Conservation (phyloP, 345 rosid genomes). For the Pseudoturritis turrita region DNA sequence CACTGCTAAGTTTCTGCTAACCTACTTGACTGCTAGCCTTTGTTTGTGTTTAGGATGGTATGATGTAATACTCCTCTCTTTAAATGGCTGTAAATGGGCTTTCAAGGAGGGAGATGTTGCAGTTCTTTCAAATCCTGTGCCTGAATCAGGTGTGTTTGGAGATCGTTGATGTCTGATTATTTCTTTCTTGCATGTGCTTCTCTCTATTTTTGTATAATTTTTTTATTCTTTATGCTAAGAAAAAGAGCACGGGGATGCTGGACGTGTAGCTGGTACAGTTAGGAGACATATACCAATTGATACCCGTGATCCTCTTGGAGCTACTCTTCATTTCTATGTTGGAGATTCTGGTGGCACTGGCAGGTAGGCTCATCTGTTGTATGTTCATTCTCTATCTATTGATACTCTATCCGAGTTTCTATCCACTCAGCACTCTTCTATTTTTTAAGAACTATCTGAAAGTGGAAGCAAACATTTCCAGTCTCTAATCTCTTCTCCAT, state of each 20-base stretch:
- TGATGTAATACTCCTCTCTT: conserved; percentile 75
- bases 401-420: conserved; percentile 1
- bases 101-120: conserved; percentile 99
- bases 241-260: conserved; percentile 66
- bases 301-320: conserved; percentile 95
- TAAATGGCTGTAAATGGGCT: conserved; percentile 79
- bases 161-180: conserved; percentile 6
- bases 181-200: neutral
- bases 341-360: conserved; percentile 69
- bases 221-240: conserved; percentile 18
- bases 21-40: conserved; percentile 24
- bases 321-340: conserved; percentile 93
- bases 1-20: neutral
- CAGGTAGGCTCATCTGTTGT: conserved; percentile 38
- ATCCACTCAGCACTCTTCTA: neutral
- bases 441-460: too few species aligned
- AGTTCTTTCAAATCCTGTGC: conserved; percentile 75
- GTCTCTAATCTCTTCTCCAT: neutral
- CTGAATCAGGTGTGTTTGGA: conserved; percentile 60
- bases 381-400: neutral
- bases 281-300: conserved; percentile 87
- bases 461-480: neutral
- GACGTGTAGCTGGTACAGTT: conserved; percentile 92
- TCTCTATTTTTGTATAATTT: conserved; percentile 4
- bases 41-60: conserved; percentile 71